Evolutionary conservation across 768 basidiomycete genomes (phyloP).

Genomic region (Leucocoprinus leucothites): DNA sequence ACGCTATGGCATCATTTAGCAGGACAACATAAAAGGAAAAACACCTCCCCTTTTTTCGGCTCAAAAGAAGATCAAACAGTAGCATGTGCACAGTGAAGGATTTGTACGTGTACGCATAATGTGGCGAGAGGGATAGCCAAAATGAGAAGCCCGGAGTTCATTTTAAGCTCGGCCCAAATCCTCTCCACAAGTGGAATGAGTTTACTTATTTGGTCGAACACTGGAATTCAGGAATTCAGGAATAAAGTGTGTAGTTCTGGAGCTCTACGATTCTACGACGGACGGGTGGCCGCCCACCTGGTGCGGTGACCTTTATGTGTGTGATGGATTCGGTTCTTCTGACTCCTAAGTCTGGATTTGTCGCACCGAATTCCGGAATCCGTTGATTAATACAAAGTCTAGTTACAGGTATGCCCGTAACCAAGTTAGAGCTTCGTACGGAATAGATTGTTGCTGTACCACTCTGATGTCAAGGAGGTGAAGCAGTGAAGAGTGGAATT

Average conservation of each 20-base stretch:
- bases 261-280: no score
- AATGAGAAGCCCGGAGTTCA: neutral
- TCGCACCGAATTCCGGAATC: slow-evolving; percentile 1
- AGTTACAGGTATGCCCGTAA: no score
- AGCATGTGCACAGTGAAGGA: neutral
- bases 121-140: no score
- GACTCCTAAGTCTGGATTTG: slow-evolving; percentile 2
- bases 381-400: slow-evolving; percentile 2
- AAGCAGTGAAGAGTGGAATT: no score
- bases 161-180: neutral
- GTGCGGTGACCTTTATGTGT: no score
- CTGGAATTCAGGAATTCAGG: neutral
- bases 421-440: neutral
- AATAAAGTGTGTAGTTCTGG: no score
- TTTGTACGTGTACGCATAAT: slow-evolving; percentile 9
- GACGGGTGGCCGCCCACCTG: no score
- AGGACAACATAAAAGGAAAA: slow-evolving; percentile 4
- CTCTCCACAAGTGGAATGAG: neutral
- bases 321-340: neutral
- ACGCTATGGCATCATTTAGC: no score
- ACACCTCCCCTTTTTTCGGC: neutral
- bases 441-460: neutral
- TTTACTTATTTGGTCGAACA: neutral
- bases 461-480: no score
- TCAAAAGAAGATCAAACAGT: neutral